These are phyloP conservation scores for Neolecta irregularis DNA, from an alignment of 1,139 yeast genomes.

Conservation along the genomic window DNA sequence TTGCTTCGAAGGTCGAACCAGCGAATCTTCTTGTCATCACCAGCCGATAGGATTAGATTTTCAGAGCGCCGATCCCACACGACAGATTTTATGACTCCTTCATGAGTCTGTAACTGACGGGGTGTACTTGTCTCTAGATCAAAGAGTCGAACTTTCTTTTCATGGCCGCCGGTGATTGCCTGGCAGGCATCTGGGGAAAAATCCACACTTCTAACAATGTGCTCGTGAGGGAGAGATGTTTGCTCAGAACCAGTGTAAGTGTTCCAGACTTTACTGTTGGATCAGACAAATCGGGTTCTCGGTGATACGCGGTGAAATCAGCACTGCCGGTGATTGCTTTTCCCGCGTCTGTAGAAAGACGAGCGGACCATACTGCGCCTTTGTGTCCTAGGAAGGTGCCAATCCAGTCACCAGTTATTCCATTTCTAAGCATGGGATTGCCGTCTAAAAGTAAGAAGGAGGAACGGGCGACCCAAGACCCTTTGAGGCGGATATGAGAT, in stretches of 20 bases:
- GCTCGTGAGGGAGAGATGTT: conserved; percentile 21
- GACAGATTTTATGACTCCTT: conserved; percentile 15
- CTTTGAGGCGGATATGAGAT: conserved; percentile 26
- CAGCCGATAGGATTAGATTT: conserved; percentile 18
- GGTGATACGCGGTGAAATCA: conserved; percentile 23
- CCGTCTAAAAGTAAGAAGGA: conserved; percentile 25
- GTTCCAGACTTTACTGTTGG: conserved; percentile 22
- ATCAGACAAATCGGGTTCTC: neutral
- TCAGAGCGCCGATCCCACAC: conserved; percentile 14
- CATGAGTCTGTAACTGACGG: conserved; percentile 13
- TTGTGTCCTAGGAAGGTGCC: conserved; percentile 28
- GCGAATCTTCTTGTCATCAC: conserved; percentile 20
- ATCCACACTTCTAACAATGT: conserved; percentile 22
- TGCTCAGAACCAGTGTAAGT: conserved; percentile 20
- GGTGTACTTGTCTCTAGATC: conserved; percentile 13
- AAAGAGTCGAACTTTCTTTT: conserved; percentile 16
- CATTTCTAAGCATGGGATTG: conserved; percentile 27
- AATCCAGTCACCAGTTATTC: conserved; percentile 28
- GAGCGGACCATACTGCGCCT: conserved; percentile 28
- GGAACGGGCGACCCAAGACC: no score
- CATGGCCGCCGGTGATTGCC: conserved; percentile 17
- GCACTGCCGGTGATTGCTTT: conserved; percentile 26
- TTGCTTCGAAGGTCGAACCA: conserved; percentile 23
- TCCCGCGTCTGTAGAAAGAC: conserved; percentile 20
- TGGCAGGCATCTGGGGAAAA: conserved; percentile 14